These are phyloP conservation scores for Globisporangium polare DNA, from an alignment of 352 stramenopile species.

Conservation along the genomic window DNA sequence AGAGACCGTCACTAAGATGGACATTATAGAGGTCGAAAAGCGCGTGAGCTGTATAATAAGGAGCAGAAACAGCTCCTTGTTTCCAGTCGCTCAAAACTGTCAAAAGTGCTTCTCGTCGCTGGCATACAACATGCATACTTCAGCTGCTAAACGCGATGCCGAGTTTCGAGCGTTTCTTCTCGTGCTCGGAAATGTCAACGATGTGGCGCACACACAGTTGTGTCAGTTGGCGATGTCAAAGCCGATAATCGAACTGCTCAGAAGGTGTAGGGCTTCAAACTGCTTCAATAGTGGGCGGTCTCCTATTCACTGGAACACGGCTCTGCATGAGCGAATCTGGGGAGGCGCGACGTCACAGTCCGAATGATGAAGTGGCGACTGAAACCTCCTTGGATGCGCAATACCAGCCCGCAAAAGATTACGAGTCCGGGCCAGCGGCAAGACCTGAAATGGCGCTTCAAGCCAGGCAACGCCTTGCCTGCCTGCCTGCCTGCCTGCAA, in stretches of 20 bases:
- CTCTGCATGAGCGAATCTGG: neutral
- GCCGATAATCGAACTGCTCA: neutral
- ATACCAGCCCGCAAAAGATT: constrained; percentile 2
- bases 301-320: neutral
- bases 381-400: constrained; percentile 3
- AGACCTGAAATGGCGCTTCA: neutral
- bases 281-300: neutral
- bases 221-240: neutral
- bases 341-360: neutral
- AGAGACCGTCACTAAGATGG: no score
- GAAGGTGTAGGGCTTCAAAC: neutral
- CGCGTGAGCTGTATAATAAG: no score
- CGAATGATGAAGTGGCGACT: neutral
- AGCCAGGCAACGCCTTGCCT: neutral
- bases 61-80: no score
- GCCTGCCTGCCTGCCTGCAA: no score
- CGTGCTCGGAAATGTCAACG: no score
- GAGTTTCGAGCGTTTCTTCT: no score
- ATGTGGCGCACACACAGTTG: no score
- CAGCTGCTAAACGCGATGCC: no score
- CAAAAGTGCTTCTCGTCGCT: no score
- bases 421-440: neutral
- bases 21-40: no score
- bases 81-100: no score
- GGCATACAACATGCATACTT: no score